Evolutionary conservation across 1,284 basidiomycete genomes (phyloP), one percentile per base, ranked within the genome.

Genomic region (Phenoliferia sp.): DNA sequence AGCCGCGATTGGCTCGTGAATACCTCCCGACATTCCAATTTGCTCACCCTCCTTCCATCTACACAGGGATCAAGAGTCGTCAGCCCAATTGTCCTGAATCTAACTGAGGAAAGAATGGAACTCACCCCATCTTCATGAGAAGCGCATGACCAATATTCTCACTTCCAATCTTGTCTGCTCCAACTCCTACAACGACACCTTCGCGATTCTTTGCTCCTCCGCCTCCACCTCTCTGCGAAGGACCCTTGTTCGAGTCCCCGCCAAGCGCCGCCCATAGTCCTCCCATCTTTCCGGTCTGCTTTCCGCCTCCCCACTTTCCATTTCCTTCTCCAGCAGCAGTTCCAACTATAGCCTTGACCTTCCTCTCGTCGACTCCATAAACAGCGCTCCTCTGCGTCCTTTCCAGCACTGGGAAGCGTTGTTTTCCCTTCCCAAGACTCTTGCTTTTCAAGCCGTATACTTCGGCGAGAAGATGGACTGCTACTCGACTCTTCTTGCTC

Each of bases 381-480:
- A 66, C 39, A 2, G 64, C 63, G 16, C 63, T 73, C 55, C 48
- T 62, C 16, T 57, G 56, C 57, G 72, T 73, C 5, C 70, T 55
- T 55, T 72, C 70, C 16, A 73, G 64, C 0, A 73, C 70, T 0
- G 72, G 72, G 76, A 80, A 81, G 67, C 92, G 81, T 54, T 74
- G 76, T 22, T 79, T 77, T 0, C 87, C 91, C 15, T 83, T 81
- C 0, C 91, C 91, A 69, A 87, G 86, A 75, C 89, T 91, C 71
- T 83, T 76, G 68, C 89, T 92, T 80, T 88, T 89, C 77, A 96
- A 71, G 29, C 83, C 84, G 78, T 94, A 94, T 64, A 85, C 86
- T 9, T 78, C 71, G 17, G 91, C 91, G 71, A 94, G 80, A 76
- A 90, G 84, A 76, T 96, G 93, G 0, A 93, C 83, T 63, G 81